Percentiles rank a stretch among this genome's conserved stretches.
These are phyloP conservation scores for Oryza nivara DNA, from an alignment of 176 grass and related monocot genomes.

Conservation along the genomic window DNA sequence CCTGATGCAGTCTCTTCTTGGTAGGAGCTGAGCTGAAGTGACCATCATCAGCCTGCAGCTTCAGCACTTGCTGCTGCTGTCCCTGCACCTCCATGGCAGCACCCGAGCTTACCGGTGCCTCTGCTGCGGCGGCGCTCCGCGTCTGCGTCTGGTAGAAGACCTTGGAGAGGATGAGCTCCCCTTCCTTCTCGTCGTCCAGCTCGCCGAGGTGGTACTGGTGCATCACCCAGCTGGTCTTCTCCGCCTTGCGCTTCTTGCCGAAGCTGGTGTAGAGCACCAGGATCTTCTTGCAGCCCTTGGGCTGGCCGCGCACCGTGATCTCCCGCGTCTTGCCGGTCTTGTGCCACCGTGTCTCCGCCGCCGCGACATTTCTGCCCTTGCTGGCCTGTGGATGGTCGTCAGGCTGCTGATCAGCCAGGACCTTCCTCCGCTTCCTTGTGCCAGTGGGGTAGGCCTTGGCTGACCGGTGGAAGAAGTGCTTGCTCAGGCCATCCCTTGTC, in stretches of 20 bases:
- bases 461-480: constrained; percentile 94
- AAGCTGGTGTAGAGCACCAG: constrained; percentile 87
- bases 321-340: constrained; percentile 85
- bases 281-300: constrained; percentile 96
- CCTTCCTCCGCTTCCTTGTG: constrained; percentile 86
- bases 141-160: constrained; percentile 87
- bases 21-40: constrained; percentile 51
- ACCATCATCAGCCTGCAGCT: constrained; percentile 32
- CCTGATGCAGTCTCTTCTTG: constrained; percentile 64
- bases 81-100: constrained; percentile 26
- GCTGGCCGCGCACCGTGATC: constrained; percentile 55
- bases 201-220: constrained; percentile 94
- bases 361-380: not conserved
- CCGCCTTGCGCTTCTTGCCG: constrained; percentile 67
- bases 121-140: constrained; percentile 35
- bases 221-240: constrained; percentile 99
- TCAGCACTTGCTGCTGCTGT: constrained; percentile 35
- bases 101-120: not conserved
- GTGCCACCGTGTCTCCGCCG: constrained; percentile 83
- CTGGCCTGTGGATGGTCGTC: constrained; percentile 20
- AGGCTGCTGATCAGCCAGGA: constrained; percentile 53
- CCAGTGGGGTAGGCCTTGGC: constrained; percentile 89
- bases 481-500: constrained; percentile 74
- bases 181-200: constrained; percentile 83
- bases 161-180: constrained; percentile 84